Percentiles rank a stretch among this genome's conserved stretches.
These are phyloP conservation scores for Marasmius fiardii DNA, from an alignment of 1,284 basidiomycete genomes.

Conservation along the genomic window DNA sequence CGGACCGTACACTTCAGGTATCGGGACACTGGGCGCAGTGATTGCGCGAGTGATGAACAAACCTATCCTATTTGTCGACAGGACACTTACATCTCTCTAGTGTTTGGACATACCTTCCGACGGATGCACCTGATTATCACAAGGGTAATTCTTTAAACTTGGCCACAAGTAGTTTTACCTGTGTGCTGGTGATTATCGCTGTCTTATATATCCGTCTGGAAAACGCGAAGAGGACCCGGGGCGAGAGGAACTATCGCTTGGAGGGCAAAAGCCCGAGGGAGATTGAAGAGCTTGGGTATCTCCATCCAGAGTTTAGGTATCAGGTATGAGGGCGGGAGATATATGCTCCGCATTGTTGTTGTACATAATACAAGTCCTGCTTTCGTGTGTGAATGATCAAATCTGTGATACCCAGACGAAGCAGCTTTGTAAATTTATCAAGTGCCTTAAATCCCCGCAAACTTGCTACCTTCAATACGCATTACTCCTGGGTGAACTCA, in stretches of 20 bases:
- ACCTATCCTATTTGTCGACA: too few species aligned
- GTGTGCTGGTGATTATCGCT: conserved; percentile 26
- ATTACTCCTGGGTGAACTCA: too few species aligned
- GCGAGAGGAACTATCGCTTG: conserved; percentile 37
- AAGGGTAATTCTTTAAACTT: conserved; percentile 42
- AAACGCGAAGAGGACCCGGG: conserved; percentile 36
- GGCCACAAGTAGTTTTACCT: conserved; percentile 28
- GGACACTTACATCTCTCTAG: too few species aligned
- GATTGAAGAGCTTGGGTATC: conserved; percentile 35
- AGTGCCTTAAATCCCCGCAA: too few species aligned
- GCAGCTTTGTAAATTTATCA: too few species aligned
- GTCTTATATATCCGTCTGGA: conserved; percentile 34
- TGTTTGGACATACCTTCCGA: conserved; percentile 37
- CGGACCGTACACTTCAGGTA: conserved; percentile 16
- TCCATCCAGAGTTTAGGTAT: conserved; percentile 40
- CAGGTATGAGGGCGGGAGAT: conserved; percentile 25
- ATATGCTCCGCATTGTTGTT: too few species aligned
- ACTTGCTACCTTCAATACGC: too few species aligned
- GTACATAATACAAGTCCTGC: too few species aligned
- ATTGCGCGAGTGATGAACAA: conserved; percentile 38
- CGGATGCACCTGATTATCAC: conserved; percentile 38
- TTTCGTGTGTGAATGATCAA: too few species aligned
- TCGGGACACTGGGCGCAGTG: conserved; percentile 36
- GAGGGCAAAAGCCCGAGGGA: conserved; percentile 32
- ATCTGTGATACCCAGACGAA: too few species aligned